phyloP scores from a whole-genome alignment of 176 grass and related monocot species.

The Oryza australiensis region DNA sequence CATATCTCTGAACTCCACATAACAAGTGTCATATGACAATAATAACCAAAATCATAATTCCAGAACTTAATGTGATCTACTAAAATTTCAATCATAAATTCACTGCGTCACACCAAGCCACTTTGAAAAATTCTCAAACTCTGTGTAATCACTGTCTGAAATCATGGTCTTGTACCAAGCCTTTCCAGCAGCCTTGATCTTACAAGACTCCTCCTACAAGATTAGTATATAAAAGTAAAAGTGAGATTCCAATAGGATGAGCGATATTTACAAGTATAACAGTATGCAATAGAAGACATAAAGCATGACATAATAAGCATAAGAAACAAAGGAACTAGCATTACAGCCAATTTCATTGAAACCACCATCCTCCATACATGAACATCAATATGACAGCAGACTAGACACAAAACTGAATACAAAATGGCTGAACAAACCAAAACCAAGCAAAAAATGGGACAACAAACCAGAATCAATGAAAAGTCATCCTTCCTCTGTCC shows the following conservation, averaged over 20 bases:
- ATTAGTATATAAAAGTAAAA: neutral
- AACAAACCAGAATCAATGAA: neutral
- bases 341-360: neutral
- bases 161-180: conserved; percentile 85
- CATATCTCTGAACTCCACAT: conserved; percentile 15
- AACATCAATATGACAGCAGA: neutral
- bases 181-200: conserved; percentile 70
- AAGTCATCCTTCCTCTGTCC: no score
- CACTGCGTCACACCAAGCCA: conserved; percentile 80
- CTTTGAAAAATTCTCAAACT: conserved; percentile 82
- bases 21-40: neutral
- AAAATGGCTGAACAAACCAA: neutral
- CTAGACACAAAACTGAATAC: neutral
- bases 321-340: neutral
- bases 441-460: neutral
- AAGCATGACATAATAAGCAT: neutral
- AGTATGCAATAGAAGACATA: neutral
- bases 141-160: conserved; percentile 69
- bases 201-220: conserved; percentile 45
- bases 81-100: conserved; percentile 29
- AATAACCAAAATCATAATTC: conserved; percentile 28
- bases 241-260: neutral
- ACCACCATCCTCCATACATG: neutral
- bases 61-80: neutral
- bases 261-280: neutral